Evolutionary conservation across 805 yeast species (phyloP).

Genomic region (Brettanomyces custersianus): DNA sequence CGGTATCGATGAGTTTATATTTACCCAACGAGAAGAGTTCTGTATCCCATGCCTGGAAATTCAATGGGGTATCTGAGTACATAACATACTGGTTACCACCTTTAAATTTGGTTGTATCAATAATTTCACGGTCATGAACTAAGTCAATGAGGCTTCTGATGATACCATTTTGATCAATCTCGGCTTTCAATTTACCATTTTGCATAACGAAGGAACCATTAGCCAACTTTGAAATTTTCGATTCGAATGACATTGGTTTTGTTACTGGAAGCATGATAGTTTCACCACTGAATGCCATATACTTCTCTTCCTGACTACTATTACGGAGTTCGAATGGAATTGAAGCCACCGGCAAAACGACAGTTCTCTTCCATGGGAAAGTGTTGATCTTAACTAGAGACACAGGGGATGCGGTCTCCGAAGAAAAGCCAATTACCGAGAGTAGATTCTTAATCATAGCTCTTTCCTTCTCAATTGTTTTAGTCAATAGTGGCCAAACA

Average conservation of each 20-base stretch:
- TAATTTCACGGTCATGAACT: slow-evolving; percentile 49
- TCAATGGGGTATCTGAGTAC: slow-evolving; percentile 84
- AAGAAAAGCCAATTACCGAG: slow-evolving; percentile 6
- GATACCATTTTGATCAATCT: slow-evolving; percentile 42
- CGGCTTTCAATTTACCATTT: slow-evolving; percentile 54
- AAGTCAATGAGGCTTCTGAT: slow-evolving; percentile 58
- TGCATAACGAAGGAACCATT: slow-evolving; percentile 39
- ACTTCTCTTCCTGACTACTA: slow-evolving; percentile 11
- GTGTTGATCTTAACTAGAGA: slow-evolving; percentile 37
- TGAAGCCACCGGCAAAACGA: slow-evolving; percentile 28
- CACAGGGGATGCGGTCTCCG: slow-evolving; percentile 7
- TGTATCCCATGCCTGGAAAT: slow-evolving; percentile 97
- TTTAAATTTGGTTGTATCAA: slow-evolving; percentile 42
- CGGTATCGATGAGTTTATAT: slow-evolving; percentile 38
- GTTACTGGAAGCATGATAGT: slow-evolving; percentile 17
- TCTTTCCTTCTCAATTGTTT: slow-evolving; percentile 45
- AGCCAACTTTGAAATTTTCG: slow-evolving; percentile 32
- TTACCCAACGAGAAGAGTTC: slow-evolving; percentile 81
- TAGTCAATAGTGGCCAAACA: slow-evolving; percentile 68
- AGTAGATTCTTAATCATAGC: slow-evolving; percentile 41
- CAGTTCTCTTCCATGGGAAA: slow-evolving; percentile 54
- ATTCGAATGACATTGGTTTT: slow-evolving; percentile 32
- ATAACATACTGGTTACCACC: slow-evolving; percentile 79
- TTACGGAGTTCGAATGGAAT: slow-evolving; percentile 4
- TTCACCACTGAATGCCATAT: slow-evolving; percentile 12